Evolutionary conservation across 257 asterid genomes (phyloP), one percentile per base, ranked within the genome.

Genomic region (Ophiorrhiza pumila): DNA sequence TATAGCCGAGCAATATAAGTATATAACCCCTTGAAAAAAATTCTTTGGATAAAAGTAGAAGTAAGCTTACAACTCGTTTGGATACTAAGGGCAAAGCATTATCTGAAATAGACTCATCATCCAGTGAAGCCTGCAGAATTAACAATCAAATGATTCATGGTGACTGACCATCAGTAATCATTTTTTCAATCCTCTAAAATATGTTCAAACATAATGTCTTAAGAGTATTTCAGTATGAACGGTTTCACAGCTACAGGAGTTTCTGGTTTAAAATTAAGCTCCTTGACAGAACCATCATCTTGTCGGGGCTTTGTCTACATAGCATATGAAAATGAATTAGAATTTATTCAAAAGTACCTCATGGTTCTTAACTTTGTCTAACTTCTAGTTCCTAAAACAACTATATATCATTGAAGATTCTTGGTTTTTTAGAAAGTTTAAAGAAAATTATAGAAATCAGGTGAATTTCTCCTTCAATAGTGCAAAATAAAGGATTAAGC

Each of bases 221-320:
- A n/a, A 43, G 31, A 34, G 15, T n/a, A 35, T 23, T 9, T 39
- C 56, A 27, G 35, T 11, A 22, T 1, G 15, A 60, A 64, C 9
- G 13, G 34, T 58, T 29, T 12, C 18, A 46, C 23, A n/a, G 34
- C 42, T 31, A 17, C 27, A 68, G 46, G 43, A 45, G 50, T 63
- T 43, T 69, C 75, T n/a, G 17, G 55, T 11, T 42, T 34, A 75
- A 15, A 46, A 37, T 76, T 71, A 11, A 58, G 23, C 68, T 58
- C 35, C 64, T 60, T 69, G 47, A 39, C 46, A 23, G 45, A 37
- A 46, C 4, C 10, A 60, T 42, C 74, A 56, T 53, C 74, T 75
- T 75, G 58, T n/a, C 31, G 37, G 39, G 17, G 35, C 31, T 61
- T 69, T 50, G 31, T 56, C 75, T 45, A 27, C 60, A 58, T 60